Evolutionary conservation across 352 stramenopile species (phyloP), one percentile per base, ranked within the genome.

Genomic region (Globisporangium alternatum): DNA sequence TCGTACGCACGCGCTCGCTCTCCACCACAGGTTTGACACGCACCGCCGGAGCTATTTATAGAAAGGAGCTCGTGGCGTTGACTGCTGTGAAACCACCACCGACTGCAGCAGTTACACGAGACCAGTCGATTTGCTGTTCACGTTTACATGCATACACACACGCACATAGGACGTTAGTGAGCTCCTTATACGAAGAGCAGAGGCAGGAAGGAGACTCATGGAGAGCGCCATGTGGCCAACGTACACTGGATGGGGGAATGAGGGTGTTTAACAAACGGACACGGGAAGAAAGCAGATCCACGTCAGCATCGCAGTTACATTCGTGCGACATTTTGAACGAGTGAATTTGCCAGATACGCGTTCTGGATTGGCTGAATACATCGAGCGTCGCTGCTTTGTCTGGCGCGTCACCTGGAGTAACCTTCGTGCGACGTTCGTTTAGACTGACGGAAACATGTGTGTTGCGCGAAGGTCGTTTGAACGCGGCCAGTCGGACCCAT

Each of bases 51-150:
- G 31, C 30, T 43, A 57, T 57, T 43, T 19, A 44, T 44, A 57
- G 31, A 44, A 56, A 56, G 25, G n/a, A 25, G 15, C 31, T 31
- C 28, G 19, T 33, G 22, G 48, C 48, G 22, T 13, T 30, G 13
- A 54, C 25, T 28, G 25, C 12, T 56, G 41, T 45, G 56, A 62
- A 62, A 62, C 56, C 56, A 62, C 56, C 43, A 10, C 56, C 56
- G 25, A 62, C 56, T 62, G 56, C 56, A 54, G 56, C 56, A 62
- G 56, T 62, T 62, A n/a, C 56, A 25, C 33, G 49, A 56, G 13
- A 17, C n/a, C 30, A 15, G 4, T 17, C 5, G 7, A 6, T 25
- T 12, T 22, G 52, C 33, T 56, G 25, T 3, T 28, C 5, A 10
- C 31, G 22, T 54, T 22, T 15, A 35, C 47, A 53, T 17, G 19